These are phyloP conservation scores for Spinacia oleracea DNA, from an alignment of 179 eudicot genomes.

Conservation along the genomic window DNA sequence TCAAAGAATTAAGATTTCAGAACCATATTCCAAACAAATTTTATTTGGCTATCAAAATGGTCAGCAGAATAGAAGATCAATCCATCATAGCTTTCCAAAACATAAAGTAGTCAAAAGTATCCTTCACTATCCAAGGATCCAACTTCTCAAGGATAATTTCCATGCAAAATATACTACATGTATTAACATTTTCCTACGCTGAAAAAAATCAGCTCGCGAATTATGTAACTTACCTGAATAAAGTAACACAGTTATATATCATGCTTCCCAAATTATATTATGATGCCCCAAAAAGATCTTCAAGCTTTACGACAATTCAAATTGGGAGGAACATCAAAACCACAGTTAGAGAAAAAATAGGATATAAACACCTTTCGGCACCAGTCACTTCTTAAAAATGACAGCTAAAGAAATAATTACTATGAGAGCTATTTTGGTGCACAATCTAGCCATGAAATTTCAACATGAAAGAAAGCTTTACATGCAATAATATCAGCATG, in stretches of 20 bases:
- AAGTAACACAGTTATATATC: not conserved
- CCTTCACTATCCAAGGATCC: not conserved
- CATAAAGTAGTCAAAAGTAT: not conserved
- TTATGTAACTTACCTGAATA: not conserved
- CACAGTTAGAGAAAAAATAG: not conserved
- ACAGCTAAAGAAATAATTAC: not conserved
- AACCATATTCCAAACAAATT: not conserved
- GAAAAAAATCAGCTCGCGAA: not conserved
- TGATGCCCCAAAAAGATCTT: not conserved
- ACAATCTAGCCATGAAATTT: not conserved
- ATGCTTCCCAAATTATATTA: not conserved
- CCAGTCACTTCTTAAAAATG: not conserved
- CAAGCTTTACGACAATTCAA: not conserved
- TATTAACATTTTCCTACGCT: not conserved
- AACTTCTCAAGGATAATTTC: not conserved
- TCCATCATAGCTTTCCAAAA: not conserved
- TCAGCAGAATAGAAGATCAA: not conserved
- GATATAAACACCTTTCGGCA: not conserved
- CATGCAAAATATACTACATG: not conserved
- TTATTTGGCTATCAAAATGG: not conserved
- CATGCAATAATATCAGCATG: not conserved
- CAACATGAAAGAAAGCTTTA: not conserved
- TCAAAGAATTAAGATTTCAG: not conserved
- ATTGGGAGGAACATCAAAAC: conserved; percentile 3
- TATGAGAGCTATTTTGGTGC: not conserved